Conservation (phyloP, 148 eudicot species). For the Persicaria tinctoria region DNA sequence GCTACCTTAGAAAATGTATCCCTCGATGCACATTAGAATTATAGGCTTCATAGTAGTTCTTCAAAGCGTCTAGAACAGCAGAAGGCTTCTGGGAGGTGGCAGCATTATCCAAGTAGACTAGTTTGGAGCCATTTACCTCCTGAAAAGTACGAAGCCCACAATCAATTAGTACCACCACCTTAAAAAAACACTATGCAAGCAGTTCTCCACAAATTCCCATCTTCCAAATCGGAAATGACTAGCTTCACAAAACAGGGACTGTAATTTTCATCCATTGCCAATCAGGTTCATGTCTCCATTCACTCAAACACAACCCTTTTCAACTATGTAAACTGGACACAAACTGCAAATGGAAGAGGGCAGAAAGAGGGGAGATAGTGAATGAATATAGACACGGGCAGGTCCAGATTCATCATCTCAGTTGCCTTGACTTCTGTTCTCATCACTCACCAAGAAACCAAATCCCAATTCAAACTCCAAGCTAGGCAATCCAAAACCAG, state of each 20-base stretch:
- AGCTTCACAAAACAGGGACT: background rate
- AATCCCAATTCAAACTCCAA: background rate
- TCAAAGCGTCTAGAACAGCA: constrained; percentile 63
- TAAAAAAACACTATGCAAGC: background rate
- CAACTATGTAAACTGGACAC: background rate
- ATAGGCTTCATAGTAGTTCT: constrained; percentile 64
- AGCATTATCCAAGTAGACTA: constrained; percentile 91
- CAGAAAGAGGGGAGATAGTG: background rate
- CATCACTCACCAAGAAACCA: background rate
- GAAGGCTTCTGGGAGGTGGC: constrained; percentile 97
- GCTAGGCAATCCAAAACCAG: background rate
- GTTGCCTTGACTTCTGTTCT: background rate
- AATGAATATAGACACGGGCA: background rate
- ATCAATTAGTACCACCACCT: background rate
- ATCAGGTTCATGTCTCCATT: background rate
- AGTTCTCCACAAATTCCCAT: background rate
- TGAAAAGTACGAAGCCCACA: constrained; percentile 19
- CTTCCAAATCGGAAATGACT: background rate
- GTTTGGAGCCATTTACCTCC: constrained; percentile 79
- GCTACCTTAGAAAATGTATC: constrained; percentile 79
- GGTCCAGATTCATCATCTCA: background rate
- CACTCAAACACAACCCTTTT: background rate
- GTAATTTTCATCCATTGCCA: background rate
- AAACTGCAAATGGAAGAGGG: background rate
- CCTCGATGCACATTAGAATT: constrained; percentile 98